phyloP scores from a whole-genome alignment of 148 eudicot species.

The Chenopodium berlandieri region DNA sequence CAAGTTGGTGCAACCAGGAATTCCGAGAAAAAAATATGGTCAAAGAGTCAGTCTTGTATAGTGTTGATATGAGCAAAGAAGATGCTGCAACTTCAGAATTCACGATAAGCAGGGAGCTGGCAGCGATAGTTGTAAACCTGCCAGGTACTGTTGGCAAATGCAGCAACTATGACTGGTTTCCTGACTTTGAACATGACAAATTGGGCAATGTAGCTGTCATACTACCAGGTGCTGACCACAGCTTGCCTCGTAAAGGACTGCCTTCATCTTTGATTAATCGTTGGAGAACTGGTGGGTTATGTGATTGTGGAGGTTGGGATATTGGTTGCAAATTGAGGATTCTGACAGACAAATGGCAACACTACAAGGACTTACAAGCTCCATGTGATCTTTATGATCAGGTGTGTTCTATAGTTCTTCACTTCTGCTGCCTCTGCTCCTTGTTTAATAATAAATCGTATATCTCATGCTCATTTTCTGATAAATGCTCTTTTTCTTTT shows the following conservation, averaged over 20 bases:
- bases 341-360: constrained; percentile 39
- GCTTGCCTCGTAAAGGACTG: constrained; percentile 56
- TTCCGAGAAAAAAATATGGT: constrained; percentile 20
- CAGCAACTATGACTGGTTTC: constrained; percentile 11
- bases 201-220: constrained; percentile 42
- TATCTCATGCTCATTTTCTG: background rate
- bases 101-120: constrained; percentile 50
- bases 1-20: constrained; percentile 25
- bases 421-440: background rate
- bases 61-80: constrained; percentile 38
- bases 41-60: constrained; percentile 57
- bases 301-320: constrained; percentile 99
- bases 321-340: constrained; percentile 71
- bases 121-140: constrained; percentile 54
- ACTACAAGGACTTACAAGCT: constrained; percentile 24
- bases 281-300: constrained; percentile 84
- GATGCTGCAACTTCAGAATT: constrained; percentile 35
- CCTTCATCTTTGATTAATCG: constrained; percentile 74
- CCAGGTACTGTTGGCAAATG: constrained; percentile 24
- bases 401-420: constrained; percentile 35
- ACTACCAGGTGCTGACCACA: constrained; percentile 75
- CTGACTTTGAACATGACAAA: constrained; percentile 22
- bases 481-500: background rate
- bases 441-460: background rate
- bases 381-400: constrained; percentile 55